These are phyloP conservation scores for Juglanconis juglandina DNA, from an alignment of 2,329 filamentous ascomycete genomes.

Conservation along the genomic window DNA sequence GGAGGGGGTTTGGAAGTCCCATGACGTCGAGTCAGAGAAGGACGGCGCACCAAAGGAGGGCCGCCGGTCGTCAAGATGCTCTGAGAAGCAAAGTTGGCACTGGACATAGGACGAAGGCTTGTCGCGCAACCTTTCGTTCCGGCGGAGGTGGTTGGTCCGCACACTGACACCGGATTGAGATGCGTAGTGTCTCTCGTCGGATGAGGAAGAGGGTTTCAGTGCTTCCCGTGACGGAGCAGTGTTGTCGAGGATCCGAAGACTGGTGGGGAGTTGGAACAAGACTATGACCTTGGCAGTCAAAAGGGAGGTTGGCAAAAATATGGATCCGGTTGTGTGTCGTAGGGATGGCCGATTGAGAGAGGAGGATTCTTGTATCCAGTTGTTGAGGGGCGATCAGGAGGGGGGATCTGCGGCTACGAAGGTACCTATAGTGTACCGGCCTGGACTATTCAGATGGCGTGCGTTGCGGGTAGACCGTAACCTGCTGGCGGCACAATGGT, in stretches of 20 bases:
- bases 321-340: neutral
- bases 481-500: too few relatives aligned
- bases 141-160: neutral
- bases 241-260: neutral
- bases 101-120: slow-evolving; percentile 1
- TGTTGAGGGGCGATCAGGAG: neutral
- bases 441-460: too few relatives aligned
- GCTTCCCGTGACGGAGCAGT: neutral
- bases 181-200: neutral
- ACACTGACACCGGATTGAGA: neutral
- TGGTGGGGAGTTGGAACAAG: neutral
- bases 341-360: neutral
- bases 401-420: neutral
- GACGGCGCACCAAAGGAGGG: slow-evolving; percentile 1
- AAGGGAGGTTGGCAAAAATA: slow-evolving; percentile 10
- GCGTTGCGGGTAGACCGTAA: too few relatives aligned
- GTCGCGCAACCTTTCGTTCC: neutral
- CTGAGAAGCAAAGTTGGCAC: slow-evolving; percentile 1
- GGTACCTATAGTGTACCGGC: too few relatives aligned
- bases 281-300: neutral
- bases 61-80: slow-evolving; percentile 5
- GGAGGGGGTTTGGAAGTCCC: slow-evolving; percentile 38
- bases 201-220: too few relatives aligned
- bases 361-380: neutral
- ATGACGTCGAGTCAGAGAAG: slow-evolving; percentile 11